These are phyloP conservation scores for Colletotrichum somersetense DNA, from an alignment of 2,329 filamentous ascomycete species.

Conservation along the genomic window DNA sequence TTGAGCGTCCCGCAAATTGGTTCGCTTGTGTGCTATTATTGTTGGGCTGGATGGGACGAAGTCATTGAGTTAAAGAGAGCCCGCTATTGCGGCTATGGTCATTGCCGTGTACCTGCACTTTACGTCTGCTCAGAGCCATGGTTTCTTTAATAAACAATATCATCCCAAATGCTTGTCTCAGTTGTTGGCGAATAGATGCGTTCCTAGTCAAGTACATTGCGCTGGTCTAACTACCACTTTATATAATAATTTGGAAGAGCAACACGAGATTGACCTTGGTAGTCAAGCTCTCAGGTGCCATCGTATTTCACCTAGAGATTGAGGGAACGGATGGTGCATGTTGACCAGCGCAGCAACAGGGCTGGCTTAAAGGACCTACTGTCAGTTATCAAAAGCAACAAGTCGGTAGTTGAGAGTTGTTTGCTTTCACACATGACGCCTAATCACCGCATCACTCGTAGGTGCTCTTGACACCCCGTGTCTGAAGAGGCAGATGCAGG, in stretches of 20 bases:
- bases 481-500: not conserved
- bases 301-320: not conserved
- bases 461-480: not conserved
- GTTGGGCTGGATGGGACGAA: slow-evolving; percentile 23
- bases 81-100: slow-evolving; percentile 14
- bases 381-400: too few species aligned
- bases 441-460: not conserved
- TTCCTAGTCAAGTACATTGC: accelerated
- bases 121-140: slow-evolving; percentile 23
- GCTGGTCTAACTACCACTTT: not conserved
- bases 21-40: slow-evolving; percentile 38
- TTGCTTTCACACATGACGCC: not conserved
- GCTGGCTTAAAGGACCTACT: too few species aligned
- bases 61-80: slow-evolving; percentile 41
- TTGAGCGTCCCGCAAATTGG: not conserved
- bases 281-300: too few species aligned
- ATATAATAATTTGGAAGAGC: not conserved
- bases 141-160: slow-evolving; percentile 20
- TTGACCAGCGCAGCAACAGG: not conserved
- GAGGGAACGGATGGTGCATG: accelerated
- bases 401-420: not conserved
- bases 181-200: not conserved
- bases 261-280: not conserved
- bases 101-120: slow-evolving; percentile 37
- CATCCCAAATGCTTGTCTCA: not conserved